A percentile compares a stretch with the other conserved stretches of the same genome.
phyloP scores from a whole-genome alignment of 1,284 basidiomycete genomes.

The Sporisorium graminicola region DNA sequence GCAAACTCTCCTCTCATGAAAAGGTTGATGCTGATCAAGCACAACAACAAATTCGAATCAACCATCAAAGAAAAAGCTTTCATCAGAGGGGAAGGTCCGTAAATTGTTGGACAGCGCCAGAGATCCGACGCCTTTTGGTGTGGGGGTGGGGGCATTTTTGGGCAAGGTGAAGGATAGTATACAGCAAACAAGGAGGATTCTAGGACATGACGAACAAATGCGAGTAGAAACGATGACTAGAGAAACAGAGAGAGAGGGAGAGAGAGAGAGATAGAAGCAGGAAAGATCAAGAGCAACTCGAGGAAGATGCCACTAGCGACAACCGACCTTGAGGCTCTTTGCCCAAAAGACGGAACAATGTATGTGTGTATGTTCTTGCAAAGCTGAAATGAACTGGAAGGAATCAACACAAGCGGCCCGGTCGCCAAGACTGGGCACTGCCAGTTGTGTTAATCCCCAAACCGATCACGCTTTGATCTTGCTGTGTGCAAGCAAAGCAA shows the following conservation, averaged over 20 bases:
- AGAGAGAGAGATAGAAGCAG: neutral
- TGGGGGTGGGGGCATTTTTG: neutral
- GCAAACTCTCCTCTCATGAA: too few relatives aligned
- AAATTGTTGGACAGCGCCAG: neutral
- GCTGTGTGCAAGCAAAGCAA: neutral
- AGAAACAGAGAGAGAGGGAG: neutral
- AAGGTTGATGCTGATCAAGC: too few relatives aligned
- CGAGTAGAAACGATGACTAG: neutral
- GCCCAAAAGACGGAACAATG: neutral
- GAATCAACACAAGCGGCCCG: conserved; percentile 9
- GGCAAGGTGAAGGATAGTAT: neutral
- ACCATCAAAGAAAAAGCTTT: too few relatives aligned
- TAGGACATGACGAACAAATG: conserved; percentile 1
- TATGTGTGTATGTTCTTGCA: too few relatives aligned
- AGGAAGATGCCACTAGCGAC: too few relatives aligned
- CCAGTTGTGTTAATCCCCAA: neutral
- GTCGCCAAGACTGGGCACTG: conserved; percentile 9
- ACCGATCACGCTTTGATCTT: too few relatives aligned
- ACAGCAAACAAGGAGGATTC: conserved; percentile 1
- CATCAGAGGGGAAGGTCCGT: too few relatives aligned
- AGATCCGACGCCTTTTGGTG: neutral
- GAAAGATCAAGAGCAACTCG: too few relatives aligned
- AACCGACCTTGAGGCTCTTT: neutral
- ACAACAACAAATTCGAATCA: too few relatives aligned
- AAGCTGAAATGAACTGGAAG: neutral